phyloP scores from a whole-genome alignment of 257 asterid species.

The Galeopsis tetrahit region DNA sequence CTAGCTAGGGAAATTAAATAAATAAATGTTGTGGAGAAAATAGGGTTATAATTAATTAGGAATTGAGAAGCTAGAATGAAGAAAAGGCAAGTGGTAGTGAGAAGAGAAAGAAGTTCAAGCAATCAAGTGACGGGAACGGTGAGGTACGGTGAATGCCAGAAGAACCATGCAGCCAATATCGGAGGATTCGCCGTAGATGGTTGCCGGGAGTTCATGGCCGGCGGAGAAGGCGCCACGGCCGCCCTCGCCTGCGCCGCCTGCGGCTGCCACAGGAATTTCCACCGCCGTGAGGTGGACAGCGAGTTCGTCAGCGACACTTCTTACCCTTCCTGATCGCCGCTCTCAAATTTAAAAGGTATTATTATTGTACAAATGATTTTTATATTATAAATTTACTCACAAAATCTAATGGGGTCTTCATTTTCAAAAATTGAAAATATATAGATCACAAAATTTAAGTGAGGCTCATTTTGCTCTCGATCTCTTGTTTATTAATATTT shows the following conservation, averaged over 20 bases:
- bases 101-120: constrained; percentile 44
- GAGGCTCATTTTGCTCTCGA: background rate
- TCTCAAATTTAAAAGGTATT: too few species aligned
- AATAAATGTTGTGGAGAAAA: too few species aligned
- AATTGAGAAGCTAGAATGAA: constrained; percentile 40
- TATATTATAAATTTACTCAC: constrained; percentile 14
- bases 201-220: constrained; percentile 73
- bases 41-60: constrained; percentile 28
- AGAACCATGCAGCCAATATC: constrained; percentile 63
- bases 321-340: constrained; percentile 29
- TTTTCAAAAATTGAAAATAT: background rate
- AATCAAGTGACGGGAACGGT: constrained; percentile 34
- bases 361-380: constrained; percentile 34
- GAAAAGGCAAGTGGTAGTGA: constrained; percentile 50
- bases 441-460: constrained; percentile 14
- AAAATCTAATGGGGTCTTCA: background rate
- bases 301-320: constrained; percentile 50
- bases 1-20: too few species aligned
- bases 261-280: constrained; percentile 71
- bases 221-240: constrained; percentile 58
- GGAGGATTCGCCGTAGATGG: constrained; percentile 73
- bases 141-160: constrained; percentile 64
- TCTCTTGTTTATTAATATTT: too few species aligned
- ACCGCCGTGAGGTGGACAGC: constrained; percentile 52
- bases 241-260: constrained; percentile 70